Percentiles rank a stretch among this genome's conserved stretches.
These are phyloP conservation scores for Fusarium compactum DNA, from an alignment of 2,329 filamentous ascomycete species.

Conservation along the genomic window DNA sequence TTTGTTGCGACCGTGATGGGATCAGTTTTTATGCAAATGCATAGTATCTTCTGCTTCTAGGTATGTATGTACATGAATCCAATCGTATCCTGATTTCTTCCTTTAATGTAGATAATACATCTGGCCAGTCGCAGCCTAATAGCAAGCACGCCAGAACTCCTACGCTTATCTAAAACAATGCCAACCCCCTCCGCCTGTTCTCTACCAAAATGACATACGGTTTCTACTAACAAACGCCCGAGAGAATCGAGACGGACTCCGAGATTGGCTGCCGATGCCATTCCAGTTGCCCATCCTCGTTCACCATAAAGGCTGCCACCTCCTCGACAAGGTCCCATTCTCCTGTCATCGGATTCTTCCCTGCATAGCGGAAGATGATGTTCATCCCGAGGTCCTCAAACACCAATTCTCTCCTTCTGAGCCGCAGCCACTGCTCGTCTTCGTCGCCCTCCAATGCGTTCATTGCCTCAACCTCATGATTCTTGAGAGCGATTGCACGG, in stretches of 20 bases:
- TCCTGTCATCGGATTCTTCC: slow-evolving; percentile 49
- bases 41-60: background rate
- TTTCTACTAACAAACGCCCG: slow-evolving; percentile 36
- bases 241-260: slow-evolving; percentile 46
- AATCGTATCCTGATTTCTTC: background rate
- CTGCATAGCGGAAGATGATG: slow-evolving; percentile 54
- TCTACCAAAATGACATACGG: background rate
- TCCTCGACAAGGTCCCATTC: slow-evolving; percentile 57
- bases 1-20: background rate
- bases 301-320: slow-evolving; percentile 49
- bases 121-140: slow-evolving; percentile 14
- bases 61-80: background rate
- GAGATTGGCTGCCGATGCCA: slow-evolving; percentile 55
- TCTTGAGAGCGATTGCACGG: slow-evolving; percentile 55
- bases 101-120: background rate
- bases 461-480: slow-evolving; percentile 52
- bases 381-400: slow-evolving; percentile 55
- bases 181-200: background rate
- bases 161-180: slow-evolving; percentile 9
- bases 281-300: slow-evolving; percentile 48
- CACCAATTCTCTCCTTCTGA: slow-evolving; percentile 54
- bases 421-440: slow-evolving; percentile 55
- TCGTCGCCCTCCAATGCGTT: slow-evolving; percentile 50
- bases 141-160: slow-evolving; percentile 29
- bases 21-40: background rate